Base-by-base conservation (phyloP, 2,329 filamentous ascomycete species). In the Fusarium foetens region DNA sequence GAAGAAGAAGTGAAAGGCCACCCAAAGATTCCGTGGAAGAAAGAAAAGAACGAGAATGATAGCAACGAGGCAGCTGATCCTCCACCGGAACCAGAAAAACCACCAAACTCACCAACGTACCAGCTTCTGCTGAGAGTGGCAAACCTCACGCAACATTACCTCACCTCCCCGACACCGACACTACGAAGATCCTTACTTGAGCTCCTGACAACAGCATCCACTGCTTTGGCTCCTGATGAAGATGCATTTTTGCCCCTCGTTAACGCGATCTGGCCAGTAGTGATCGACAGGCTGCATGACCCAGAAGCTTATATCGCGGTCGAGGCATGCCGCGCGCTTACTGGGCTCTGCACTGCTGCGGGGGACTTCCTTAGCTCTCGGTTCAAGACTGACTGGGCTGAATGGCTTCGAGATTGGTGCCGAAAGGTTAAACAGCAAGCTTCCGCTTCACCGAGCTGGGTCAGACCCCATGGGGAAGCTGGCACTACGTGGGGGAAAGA, bases 221-320 rank as follows among this genome's bases (percentile, higher is more conserved):
- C 91, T 2, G 87, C 93, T 2, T 88, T 99, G 6, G 89, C 92
- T 1, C 86, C 85, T 7, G 91, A 98, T 73, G 93, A 97, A 78
- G 91, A 95, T 68, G 89, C 90, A 0, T 98, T 97, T 79, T 83
- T 99, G 4, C 96, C 96, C 0, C 86, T 98, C 1, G 90, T 98
- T 74, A 96, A 98, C 80, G 91, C 92, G 6, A 85, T 98, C 12
- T 99, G 95, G 95, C 94, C 95, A 0, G 92, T 97, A 11, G 84
- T 97, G 9, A 83, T 92, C 4, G 85, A 86, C n/a, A 86, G 91
- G 29, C 84, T 94, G 10, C 88, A 90, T 72, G 93, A 94, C 71
- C 72, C 82, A 8, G 91, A 94, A 79, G 83, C 89, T 0, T 92
- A 90, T 77, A 88, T 98, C 14, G 88, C 88, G 5, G 87, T 92